phyloP scores from a whole-genome alignment of 1,139 yeast species.

The Geotrichum carabidarum region DNA sequence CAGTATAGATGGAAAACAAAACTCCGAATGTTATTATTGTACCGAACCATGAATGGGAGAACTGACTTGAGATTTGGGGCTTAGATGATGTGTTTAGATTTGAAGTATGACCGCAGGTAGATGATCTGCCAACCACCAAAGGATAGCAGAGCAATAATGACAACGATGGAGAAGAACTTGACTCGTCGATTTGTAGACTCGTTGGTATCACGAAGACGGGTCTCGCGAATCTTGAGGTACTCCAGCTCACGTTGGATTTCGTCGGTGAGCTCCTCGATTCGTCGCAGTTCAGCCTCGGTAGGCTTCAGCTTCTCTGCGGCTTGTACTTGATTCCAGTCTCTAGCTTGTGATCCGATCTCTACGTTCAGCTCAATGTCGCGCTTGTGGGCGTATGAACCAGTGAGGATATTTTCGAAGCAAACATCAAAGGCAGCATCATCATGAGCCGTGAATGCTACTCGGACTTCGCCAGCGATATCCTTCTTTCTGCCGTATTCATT shows the following conservation, averaged over 20 bases:
- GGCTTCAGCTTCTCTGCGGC: conserved; percentile 92
- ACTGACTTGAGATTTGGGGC: not conserved
- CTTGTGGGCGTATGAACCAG: conserved; percentile 28
- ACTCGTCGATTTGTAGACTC: conserved; percentile 84
- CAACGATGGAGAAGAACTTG: conserved; percentile 70
- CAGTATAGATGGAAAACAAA: too few species aligned
- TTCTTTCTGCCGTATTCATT: conserved; percentile 40
- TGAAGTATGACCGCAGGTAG: conserved; percentile 88
- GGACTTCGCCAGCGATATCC: conserved; percentile 53
- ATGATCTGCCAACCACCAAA: conserved; percentile 90
- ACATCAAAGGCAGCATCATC: conserved; percentile 82
- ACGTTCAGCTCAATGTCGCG: conserved; percentile 77
- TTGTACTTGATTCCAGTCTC: conserved; percentile 96
- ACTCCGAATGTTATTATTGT: not conserved
- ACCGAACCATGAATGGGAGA: not conserved
- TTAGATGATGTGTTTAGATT: conserved; percentile 86
- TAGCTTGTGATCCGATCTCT: conserved; percentile 93
- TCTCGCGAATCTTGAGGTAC: conserved; percentile 82
- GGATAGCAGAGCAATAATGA: conserved; percentile 62
- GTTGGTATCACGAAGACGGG: conserved; percentile 89
- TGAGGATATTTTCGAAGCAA: conserved; percentile 70
- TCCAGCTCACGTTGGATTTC: conserved; percentile 75
- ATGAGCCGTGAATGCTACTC: conserved; percentile 79
- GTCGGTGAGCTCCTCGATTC: conserved; percentile 72
- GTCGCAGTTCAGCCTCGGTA: conserved; percentile 79